phyloP scores from a whole-genome alignment of 2,329 filamentous ascomycete species.

The Clarireedia homoeocarpa region DNA sequence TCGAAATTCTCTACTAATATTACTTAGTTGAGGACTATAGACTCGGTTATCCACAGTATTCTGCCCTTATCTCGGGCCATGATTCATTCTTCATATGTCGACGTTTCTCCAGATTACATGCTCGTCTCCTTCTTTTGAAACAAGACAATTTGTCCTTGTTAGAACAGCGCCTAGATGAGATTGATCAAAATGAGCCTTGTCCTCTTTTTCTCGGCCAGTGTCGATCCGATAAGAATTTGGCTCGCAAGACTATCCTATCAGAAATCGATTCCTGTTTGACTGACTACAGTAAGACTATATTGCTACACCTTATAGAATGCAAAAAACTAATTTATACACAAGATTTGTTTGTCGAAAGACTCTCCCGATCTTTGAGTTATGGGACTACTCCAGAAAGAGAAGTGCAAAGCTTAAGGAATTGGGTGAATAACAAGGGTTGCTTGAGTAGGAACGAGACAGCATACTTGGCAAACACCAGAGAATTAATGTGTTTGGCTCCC shows the following conservation, averaged over 20 bases:
- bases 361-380: neutral
- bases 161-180: slow-evolving; percentile 23
- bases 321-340: neutral
- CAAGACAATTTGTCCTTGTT: slow-evolving; percentile 28
- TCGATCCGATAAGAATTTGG: slow-evolving; percentile 18
- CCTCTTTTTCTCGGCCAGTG: slow-evolving; percentile 15
- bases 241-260: neutral
- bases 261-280: slow-evolving; percentile 1
- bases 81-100: slow-evolving; percentile 25
- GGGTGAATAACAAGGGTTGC: slow-evolving; percentile 7
- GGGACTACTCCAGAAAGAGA: slow-evolving; percentile 4
- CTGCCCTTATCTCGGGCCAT: slow-evolving; percentile 27
- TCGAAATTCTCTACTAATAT: neutral
- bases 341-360: slow-evolving; percentile 1
- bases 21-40: slow-evolving; percentile 25
- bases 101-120: slow-evolving; percentile 25
- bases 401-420: slow-evolving; percentile 10
- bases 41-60: slow-evolving; percentile 28
- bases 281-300: slow-evolving; percentile 1
- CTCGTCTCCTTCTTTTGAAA: slow-evolving; percentile 28
- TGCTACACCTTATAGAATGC: neutral
- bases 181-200: slow-evolving; percentile 23
- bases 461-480: slow-evolving; percentile 4
- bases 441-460: slow-evolving; percentile 6
- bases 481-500: slow-evolving; percentile 2